A percentile compares a stretch with the other conserved stretches of the same genome.
Conservation (phyloP, 2,329 filamentous ascomycete genomes). For the Ceratocystis harringtonii region DNA sequence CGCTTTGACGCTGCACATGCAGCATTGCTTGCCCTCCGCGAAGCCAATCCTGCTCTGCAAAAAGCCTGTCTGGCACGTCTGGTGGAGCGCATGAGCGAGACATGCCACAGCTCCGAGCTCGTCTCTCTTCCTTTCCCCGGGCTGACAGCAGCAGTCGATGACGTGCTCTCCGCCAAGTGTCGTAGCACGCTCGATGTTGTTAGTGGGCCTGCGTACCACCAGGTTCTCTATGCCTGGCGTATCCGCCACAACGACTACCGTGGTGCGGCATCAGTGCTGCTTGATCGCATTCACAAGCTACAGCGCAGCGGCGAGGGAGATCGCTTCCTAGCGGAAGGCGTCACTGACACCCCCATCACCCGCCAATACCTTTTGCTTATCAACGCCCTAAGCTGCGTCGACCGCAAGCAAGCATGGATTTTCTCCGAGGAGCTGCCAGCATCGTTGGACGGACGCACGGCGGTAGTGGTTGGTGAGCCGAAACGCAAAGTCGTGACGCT, state of each 20-base stretch:
- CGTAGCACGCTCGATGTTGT: conserved; percentile 51
- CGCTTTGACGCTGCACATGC: conserved; percentile 74
- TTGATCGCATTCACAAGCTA: conserved; percentile 50
- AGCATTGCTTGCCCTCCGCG: conserved; percentile 57
- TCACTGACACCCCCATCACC: conserved; percentile 48
- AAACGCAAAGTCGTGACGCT: conserved; percentile 72
- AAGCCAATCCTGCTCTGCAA: conserved; percentile 48
- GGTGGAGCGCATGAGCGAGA: conserved; percentile 52
- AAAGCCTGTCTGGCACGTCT: conserved; percentile 56
- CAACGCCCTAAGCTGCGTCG: conserved; percentile 79
- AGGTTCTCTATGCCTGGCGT: conserved; percentile 83
- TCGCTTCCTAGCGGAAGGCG: conserved; percentile 42
- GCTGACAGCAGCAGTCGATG: conserved; percentile 64
- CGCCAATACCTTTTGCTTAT: conserved; percentile 80
- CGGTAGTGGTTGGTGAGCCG: conserved; percentile 19
- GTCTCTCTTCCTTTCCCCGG: conserved; percentile 65
- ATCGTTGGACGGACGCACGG: conserved; percentile 12
- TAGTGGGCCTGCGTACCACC: conserved; percentile 64
- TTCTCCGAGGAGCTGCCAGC: conserved; percentile 33
- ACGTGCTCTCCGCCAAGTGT: conserved; percentile 58
- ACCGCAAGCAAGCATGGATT: conserved; percentile 67
- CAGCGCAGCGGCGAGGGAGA: conserved; percentile 29
- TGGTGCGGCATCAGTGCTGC: conserved; percentile 50
- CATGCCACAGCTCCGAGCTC: conserved; percentile 50
- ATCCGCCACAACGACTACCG: conserved; percentile 75